Base-by-base conservation (phyloP, 2,329 filamentous ascomycete genomes). In the Scleromitrula shiraiana region DNA sequence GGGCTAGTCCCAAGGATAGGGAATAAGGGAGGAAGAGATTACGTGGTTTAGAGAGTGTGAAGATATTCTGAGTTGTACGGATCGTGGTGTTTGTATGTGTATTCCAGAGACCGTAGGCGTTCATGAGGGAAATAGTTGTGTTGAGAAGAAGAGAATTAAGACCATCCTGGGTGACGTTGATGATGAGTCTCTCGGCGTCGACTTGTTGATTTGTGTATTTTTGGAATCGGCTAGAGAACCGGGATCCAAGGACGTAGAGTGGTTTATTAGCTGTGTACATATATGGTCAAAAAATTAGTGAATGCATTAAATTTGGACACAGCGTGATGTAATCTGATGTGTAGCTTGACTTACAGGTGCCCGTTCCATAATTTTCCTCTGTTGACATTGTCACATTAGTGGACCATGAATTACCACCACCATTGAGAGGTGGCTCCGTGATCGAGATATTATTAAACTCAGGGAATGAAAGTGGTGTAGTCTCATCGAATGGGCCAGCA, bases 21-120 rank as follows among this genome's bases (percentile, higher is more conserved):
- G 55, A 56, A 14, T 59, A 58, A n/a, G 55, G 58, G 0, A 60
- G 20, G 8, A 60, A 32, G 10, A 60, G 50, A 8, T 41, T 52
- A 0, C 59, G 45, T 0, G 55, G 58, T 22, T 52, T 41, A 0
- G 51, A 54, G 38, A 60, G 58, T n/a, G 15, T 44, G 17, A 56
- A 60, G 4, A 59, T 49, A 30, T 55, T 56, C 24, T 53, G 35
- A 7, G 44, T 38, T 2, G 36, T 41, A 6, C 12, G 24, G 2
- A 37, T 33, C 8, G 49, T 58, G 3, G 55, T 48, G 22, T 56
- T 57, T 2, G 38, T 33, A 5, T 37, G 50, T 1, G 51, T 56
- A 26, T 51, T 44, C 53, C 51, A 56, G 5, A 32, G 14, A 2
- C 45, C 41, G 27, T 50, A 56, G 1, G 53, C 33, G 9, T 36